Base-by-base conservation (phyloP, 2,329 filamentous ascomycete species). In the Dactylellina drechsleri region DNA sequence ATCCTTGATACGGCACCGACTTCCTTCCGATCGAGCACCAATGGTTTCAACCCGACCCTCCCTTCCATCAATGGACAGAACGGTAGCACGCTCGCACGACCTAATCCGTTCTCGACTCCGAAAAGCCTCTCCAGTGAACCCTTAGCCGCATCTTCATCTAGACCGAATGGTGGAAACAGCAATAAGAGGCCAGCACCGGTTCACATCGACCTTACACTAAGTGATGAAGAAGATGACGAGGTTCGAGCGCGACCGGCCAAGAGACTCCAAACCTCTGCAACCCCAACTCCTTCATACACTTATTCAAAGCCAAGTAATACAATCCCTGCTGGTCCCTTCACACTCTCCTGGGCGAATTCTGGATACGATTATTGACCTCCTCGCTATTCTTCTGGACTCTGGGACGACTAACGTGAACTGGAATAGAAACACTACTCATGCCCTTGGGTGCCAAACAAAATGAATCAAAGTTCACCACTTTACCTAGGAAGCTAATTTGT, bases 191-290 rank as follows among this genome's bases (percentile, higher is more conserved):
- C 84, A 0, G 82, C 83, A 1, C 82, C 85, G 4, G 84, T 86
- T 52, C 84, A 89, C 1, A 88, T 89, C 75, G 87, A 89, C 77
- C 81, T 89, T 76, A 89, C 87, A 0, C 80, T 87, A 5, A 87
- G 85, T 56, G 83, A 84, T 60, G 86, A 87, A 62, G 85, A 85
- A 18, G 85, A 87, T 45, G 84, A 85, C 16, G 83, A 84, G 54
- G 82, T 83, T 2, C 79, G 82, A 1, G 82, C 82, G 36, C 84
- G 84, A 7, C 82, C 85, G 0, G 75, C 81, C 4, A 88, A 88
- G 81, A 83, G 86, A 57, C 84, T 85, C 74, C 82, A 82, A 45
- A 58, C 70, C 1, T 66, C 71, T 2, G 65, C 70, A 2, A 74
- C 71, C 2, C 71, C 71, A 3, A 68, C 71, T 16, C 52, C 78